A percentile compares a stretch with the other conserved stretches of the same genome.
Evolutionary conservation across 441 rosid species (phyloP).

Genomic region (Populus hybrid): DNA sequence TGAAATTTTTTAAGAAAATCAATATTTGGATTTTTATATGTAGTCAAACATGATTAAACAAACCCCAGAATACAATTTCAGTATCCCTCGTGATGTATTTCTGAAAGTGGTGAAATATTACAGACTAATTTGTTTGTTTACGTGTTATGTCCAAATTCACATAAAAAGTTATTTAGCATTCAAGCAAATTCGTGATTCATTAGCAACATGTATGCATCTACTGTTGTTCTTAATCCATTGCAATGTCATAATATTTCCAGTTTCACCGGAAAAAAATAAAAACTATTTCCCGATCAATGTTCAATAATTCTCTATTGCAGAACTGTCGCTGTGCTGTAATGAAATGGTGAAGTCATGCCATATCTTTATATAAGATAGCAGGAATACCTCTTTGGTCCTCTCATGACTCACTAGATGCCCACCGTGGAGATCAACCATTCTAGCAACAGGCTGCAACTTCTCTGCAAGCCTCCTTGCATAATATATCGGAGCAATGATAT

Average conservation of each 20-base stretch:
- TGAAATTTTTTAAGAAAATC: slow-evolving; percentile 30
- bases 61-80: background rate
- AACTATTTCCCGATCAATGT: background rate
- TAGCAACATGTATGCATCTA: background rate
- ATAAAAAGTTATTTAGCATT: background rate
- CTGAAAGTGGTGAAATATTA: background rate
- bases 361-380: slow-evolving; percentile 4
- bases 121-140: background rate
- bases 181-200: background rate
- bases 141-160: background rate
- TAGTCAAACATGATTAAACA: background rate
- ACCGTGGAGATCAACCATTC: slow-evolving; percentile 95
- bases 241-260: background rate
- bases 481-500: slow-evolving; percentile 86
- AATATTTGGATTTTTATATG: slow-evolving; percentile 1
- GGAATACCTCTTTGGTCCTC: slow-evolving; percentile 84
- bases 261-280: background rate
- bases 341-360: background rate
- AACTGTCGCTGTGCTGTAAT: background rate
- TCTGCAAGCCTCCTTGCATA: slow-evolving; percentile 82
- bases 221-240: background rate
- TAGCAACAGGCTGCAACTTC: slow-evolving; percentile 76
- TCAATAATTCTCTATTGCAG: background rate
- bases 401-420: slow-evolving; percentile 98
- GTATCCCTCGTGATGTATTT: slow-evolving; percentile 1